A percentile compares a stretch with the other conserved stretches of the same genome.
Conservation (phyloP, 768 basidiomycete species). For the Dendrothele bispora region DNA sequence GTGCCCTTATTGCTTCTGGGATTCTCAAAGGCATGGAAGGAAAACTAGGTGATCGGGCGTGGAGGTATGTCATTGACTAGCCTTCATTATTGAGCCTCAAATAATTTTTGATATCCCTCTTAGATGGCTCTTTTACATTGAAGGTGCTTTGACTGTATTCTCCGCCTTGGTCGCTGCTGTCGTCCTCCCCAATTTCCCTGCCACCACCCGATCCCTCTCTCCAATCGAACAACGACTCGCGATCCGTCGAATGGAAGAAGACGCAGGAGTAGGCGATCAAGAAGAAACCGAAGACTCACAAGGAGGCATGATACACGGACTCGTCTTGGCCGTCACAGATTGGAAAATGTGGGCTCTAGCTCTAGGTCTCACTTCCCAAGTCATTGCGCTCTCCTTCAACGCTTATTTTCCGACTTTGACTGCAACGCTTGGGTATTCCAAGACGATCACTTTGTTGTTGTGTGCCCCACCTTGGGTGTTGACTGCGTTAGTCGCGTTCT, state of each 20-base stretch:
- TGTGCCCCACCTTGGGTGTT: slow-evolving; percentile 81
- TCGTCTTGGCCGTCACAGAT: slow-evolving; percentile 66
- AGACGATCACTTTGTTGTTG: slow-evolving; percentile 69
- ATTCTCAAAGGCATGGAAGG: slow-evolving; percentile 49
- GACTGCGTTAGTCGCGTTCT: slow-evolving; percentile 59
- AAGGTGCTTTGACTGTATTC: slow-evolving; percentile 43
- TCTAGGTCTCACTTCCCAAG: slow-evolving; percentile 57
- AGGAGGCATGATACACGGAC: slow-evolving; percentile 41
- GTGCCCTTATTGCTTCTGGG: slow-evolving; percentile 42
- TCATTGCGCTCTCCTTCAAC: slow-evolving; percentile 71
- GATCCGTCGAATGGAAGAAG: slow-evolving; percentile 58
- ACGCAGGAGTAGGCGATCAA: slow-evolving; percentile 53
- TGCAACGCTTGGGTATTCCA: slow-evolving; percentile 65
- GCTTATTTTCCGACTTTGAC: slow-evolving; percentile 79
- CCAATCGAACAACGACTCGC: slow-evolving; percentile 41
- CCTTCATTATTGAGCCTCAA: slow-evolving; percentile 9
- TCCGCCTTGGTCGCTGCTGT: slow-evolving; percentile 43
- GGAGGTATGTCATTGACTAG: slow-evolving; percentile 38
- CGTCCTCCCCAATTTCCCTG: slow-evolving; percentile 49
- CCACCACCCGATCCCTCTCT: slow-evolving; percentile 31
- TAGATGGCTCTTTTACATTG: slow-evolving; percentile 50
- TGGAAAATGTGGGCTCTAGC: slow-evolving; percentile 86
- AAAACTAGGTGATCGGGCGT: slow-evolving; percentile 45
- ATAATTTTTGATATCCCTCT: background rate
- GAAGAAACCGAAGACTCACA: slow-evolving; percentile 39